Conservation (phyloP, 164 flowering plant species). For the Magnolia kwangsiensis region DNA sequence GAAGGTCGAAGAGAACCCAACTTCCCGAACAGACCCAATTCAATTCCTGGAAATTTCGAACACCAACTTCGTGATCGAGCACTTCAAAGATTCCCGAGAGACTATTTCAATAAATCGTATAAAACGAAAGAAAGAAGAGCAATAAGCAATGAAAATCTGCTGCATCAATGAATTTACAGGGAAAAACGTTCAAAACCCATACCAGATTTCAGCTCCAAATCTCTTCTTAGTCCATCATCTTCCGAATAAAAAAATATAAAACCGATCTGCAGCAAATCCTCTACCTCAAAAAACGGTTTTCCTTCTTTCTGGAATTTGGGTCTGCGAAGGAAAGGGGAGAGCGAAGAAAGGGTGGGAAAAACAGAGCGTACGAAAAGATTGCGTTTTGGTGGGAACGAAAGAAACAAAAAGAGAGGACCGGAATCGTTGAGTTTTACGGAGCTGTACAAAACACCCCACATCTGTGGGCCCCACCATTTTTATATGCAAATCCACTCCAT, state of each 20-base stretch:
- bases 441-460: too few species aligned
- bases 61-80: background rate
- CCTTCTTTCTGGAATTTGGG: too few species aligned
- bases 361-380: too few species aligned
- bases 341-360: too few species aligned
- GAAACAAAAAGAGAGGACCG: too few species aligned
- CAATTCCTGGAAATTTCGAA: background rate
- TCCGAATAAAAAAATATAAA: background rate
- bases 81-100: background rate
- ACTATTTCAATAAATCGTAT: background rate
- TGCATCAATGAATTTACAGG: background rate
- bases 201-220: background rate
- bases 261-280: too few species aligned
- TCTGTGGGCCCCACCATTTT: too few species aligned
- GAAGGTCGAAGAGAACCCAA: background rate
- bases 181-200: background rate
- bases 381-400: too few species aligned
- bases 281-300: too few species aligned
- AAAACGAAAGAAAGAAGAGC: background rate
- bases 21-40: background rate
- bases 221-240: background rate
- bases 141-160: background rate
- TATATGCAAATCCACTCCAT: too few species aligned
- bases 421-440: too few species aligned
- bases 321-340: too few species aligned